Percentiles rank a stretch among this genome's conserved stretches.
phyloP scores from a whole-genome alignment of 306 rosid genomes.

The Begonia peltatifolia region DNA sequence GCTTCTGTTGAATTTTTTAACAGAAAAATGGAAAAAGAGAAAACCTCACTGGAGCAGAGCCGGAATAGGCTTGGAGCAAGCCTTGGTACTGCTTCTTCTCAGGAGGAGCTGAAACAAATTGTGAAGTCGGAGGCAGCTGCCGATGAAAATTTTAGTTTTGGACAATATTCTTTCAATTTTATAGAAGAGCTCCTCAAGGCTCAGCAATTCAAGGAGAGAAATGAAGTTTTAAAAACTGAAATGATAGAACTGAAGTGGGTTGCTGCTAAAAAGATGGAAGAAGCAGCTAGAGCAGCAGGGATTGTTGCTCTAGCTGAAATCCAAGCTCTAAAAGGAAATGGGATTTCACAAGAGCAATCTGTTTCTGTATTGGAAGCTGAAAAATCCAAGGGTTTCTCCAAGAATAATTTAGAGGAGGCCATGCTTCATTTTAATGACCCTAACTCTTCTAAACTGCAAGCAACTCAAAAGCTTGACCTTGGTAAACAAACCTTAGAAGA shows the following conservation, averaged over 20 bases:
- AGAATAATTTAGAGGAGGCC: conserved; percentile 33
- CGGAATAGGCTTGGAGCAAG: conserved; percentile 13
- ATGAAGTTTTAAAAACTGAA: conserved; percentile 22
- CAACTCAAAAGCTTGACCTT: conserved; percentile 54
- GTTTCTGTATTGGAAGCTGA: neutral
- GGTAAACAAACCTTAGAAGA: conserved; percentile 60
- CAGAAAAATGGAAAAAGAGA: conserved; percentile 69
- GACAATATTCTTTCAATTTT: conserved; percentile 14
- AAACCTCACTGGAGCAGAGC: conserved; percentile 40
- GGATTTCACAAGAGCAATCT: neutral
- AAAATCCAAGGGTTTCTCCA: conserved; percentile 33
- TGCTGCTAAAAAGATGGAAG: conserved; percentile 92
- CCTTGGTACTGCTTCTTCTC: too few species aligned
- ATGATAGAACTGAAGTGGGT: conserved; percentile 56
- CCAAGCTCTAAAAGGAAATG: conserved; percentile 28
- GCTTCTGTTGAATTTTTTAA: conserved; percentile 57
- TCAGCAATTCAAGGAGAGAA: conserved; percentile 14
- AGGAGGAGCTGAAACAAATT: conserved; percentile 58
- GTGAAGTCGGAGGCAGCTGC: too few species aligned
- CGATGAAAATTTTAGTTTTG: too few species aligned
- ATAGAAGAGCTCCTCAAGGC: conserved; percentile 8
- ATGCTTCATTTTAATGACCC: conserved; percentile 41
- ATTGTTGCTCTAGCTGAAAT: conserved; percentile 80
- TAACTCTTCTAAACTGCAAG: conserved; percentile 47
- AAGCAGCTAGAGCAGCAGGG: conserved; percentile 82